Evolutionary conservation across 2,329 filamentous ascomycete genomes (phyloP), one percentile per base, ranked within the genome.

Genomic region (Fusarium sp.): DNA sequence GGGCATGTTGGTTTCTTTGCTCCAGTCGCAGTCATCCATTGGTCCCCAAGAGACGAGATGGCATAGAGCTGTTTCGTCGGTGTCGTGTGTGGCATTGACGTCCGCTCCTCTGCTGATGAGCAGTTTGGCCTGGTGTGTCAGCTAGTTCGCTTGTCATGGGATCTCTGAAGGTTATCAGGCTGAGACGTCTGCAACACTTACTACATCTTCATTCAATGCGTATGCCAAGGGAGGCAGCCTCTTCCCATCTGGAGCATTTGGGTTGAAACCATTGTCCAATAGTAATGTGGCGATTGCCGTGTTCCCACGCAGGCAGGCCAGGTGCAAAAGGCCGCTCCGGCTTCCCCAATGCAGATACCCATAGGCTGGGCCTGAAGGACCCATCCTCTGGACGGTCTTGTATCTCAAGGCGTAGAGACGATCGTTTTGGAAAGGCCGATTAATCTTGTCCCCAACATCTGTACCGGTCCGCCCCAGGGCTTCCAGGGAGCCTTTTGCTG

Each of bases 281-380:
- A 75, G 52, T 18, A 74, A 33, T 18, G 65, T 54, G 5, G 39
- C 66, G 28, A 75, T 44, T 4, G 70, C 66, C 18, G 66, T 74
- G n/a, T 75, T 75, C 13, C 73, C 73, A 20, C 70, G 66, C n/a
- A 75, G 35, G 22, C 73, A 75, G 14, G 73, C 52, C 28, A 75
- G 28, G 36, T 75, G 73, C 42, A 75, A 52, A 26, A 75, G 73
- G 24, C 59, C 51, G 14, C 62, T 71, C 18, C 36, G 47, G 7
- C 52, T 41, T 28, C 51, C 64, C 65, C 61, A 74, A 49, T 65
- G 58, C 31, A 74, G n/a, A 31, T 69, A 69, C 13, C 67, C 55
- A 52, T 56, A 59, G n/a, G 59, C 39, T 17, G 55, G 55, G 24
- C 45, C 56, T n/a, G 41, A 47, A 33, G 35, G 35, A 11, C 39